Evolutionary conservation across 2,329 filamentous ascomycete species (phyloP).

Genomic region (Fusarium sp.): DNA sequence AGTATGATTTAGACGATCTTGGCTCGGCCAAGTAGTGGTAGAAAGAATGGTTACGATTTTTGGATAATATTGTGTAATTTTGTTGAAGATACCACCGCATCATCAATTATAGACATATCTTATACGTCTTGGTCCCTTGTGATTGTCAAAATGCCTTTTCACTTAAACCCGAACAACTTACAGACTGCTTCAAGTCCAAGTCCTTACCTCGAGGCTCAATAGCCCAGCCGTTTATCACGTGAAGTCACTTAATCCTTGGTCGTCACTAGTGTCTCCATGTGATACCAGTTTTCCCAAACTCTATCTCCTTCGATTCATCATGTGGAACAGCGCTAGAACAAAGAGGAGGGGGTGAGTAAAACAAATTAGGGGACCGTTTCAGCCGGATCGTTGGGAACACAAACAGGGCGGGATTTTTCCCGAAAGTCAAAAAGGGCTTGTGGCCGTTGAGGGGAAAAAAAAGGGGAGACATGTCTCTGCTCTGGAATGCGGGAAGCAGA

Average conservation of each 20-base stretch:
- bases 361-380: conserved; percentile 9
- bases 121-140: not conserved
- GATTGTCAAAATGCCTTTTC: not conserved
- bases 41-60: conserved; percentile 40
- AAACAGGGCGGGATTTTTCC: not conserved
- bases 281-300: not conserved
- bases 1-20: conserved; percentile 41
- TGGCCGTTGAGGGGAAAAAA: conserved; percentile 12
- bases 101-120: not conserved
- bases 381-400: conserved; percentile 7
- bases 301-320: conserved; percentile 1
- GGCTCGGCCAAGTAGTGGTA: conserved; percentile 31
- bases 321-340: conserved; percentile 18
- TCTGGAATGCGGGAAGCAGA: conserved; percentile 30
- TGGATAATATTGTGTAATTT: conserved; percentile 24
- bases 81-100: conserved; percentile 27
- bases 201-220: not conserved
- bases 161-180: accelerated
- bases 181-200: not conserved
- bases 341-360: not conserved
- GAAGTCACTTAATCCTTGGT: not conserved
- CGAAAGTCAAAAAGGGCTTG: conserved; percentile 19
- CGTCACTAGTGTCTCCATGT: not conserved
- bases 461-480: not conserved
- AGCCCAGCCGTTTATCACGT: not conserved